Evolutionary conservation across 2,329 filamentous ascomycete genomes (phyloP), one percentile per base, ranked within the genome.

Genomic region (Thielaviopsis ethacetica): DNA sequence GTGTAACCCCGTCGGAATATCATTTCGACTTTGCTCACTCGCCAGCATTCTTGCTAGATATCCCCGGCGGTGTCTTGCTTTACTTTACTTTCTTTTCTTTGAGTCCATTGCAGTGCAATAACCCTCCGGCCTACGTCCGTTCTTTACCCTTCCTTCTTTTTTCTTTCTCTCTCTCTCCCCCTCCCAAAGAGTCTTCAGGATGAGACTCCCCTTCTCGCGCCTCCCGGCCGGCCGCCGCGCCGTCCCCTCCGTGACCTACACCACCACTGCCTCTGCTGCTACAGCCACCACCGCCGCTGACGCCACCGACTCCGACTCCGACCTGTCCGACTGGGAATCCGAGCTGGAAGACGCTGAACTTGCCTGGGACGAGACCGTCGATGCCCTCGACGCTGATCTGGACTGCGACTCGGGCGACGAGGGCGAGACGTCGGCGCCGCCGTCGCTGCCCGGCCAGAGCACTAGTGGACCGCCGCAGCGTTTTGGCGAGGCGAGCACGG

Each of bases 251-350:
- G 30, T 53, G 10, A 44, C 26, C 10, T 9, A 56, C 47, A 58
- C 49, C 19, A 19, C 34, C 24, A 53, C 47, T 15, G 27, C 21
- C 2, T 21, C 47, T 21, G 34, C 41, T n/a, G 34, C 27, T 24
- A 30, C 58, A 7, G 17, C 19, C 22, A 12, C 30, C 10, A 2
- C 7, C 10, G 27, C 55, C 15, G 41, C 50, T 3, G 19, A 22
- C 3, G 38, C 50, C 19, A 6, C 27, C 53, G 38, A 47, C 27
- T 13, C 34, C 15, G 53, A 58, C 21, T 53, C 55, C 9, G 56
- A 58, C 7, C 26, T 61, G 13, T 56, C 52, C 49, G 59, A 61
- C 26, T 58, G 59, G 56, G 59, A 58, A 22, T 61, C 59, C 13
- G 59, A 61, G 44, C 44, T 21, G 12, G 58, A 59, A 50, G 56